These are phyloP conservation scores for Aspergillus ostianus DNA, from an alignment of 495 filamentous ascomycete genomes.

Conservation along the genomic window DNA sequence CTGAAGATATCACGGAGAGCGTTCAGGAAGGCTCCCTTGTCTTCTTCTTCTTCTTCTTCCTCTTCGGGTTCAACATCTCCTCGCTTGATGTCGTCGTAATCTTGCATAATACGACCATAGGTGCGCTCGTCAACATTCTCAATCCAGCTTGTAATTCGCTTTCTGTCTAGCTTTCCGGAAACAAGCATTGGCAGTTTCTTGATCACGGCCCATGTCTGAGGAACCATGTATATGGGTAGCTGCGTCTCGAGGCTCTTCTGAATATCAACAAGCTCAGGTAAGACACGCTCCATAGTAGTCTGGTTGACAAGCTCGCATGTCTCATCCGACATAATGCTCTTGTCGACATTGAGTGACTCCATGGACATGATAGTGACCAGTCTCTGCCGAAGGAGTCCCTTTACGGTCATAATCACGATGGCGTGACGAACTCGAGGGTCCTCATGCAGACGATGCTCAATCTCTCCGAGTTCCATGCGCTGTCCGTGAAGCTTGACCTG, in stretches of 20 bases:
- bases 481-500: conserved; percentile 70
- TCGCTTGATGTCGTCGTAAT: conserved; percentile 33
- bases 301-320: conserved; percentile 37
- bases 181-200: conserved; percentile 46
- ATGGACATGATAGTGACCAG: conserved; percentile 45
- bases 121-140: conserved; percentile 37
- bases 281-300: conserved; percentile 23
- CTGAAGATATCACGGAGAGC: conserved; percentile 41
- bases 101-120: conserved; percentile 41
- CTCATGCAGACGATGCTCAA: conserved; percentile 40
- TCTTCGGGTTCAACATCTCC: conserved; percentile 26
- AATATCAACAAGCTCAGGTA: conserved; percentile 28
- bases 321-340: conserved; percentile 31
- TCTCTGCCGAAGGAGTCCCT: conserved; percentile 35
- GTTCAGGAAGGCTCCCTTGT: conserved; percentile 24
- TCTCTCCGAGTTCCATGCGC: conserved; percentile 60
- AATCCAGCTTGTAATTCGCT: conserved; percentile 44
- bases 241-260: conserved; percentile 36
- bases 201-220: conserved; percentile 44
- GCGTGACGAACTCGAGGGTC: conserved; percentile 40
- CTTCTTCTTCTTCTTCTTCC: conserved; percentile 28
- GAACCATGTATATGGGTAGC: conserved; percentile 51
- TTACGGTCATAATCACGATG: conserved; percentile 47
- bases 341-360: conserved; percentile 29
- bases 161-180: conserved; percentile 50